Conservation (phyloP, 1,284 basidiomycete genomes). For the Pseudomicrostroma phylloplanum region DNA sequence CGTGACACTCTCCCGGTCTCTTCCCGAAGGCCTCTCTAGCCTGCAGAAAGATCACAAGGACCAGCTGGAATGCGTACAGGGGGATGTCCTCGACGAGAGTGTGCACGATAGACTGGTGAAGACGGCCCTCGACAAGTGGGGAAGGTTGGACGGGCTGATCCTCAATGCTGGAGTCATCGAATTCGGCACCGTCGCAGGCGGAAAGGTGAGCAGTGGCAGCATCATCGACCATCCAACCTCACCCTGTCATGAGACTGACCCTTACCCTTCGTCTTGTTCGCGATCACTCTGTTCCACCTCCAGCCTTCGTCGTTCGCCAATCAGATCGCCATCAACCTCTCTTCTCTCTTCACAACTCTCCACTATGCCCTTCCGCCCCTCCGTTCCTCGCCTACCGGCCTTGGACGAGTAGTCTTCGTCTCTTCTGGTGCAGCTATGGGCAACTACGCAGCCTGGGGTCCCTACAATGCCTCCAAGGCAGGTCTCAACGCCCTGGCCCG, state of each 20-base stretch:
- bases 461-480: conserved; percentile 64
- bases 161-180: conserved; percentile 70
- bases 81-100: conserved; percentile 61
- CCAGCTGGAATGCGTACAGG: conserved; percentile 54
- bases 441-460: conserved; percentile 64
- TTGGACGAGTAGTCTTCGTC: conserved; percentile 67
- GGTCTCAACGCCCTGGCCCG: conserved; percentile 75
- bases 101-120: conserved; percentile 60
- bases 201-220: conserved; percentile 1
- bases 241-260: too few relatives aligned
- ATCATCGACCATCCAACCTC: too few relatives aligned
- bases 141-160: conserved; percentile 66
- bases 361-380: conserved; percentile 64
- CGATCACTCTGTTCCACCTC: too few relatives aligned
- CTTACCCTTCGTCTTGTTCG: too few relatives aligned
- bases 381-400: conserved; percentile 53
- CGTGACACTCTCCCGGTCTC: conserved; percentile 67
- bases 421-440: conserved; percentile 73
- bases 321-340: conserved; percentile 75
- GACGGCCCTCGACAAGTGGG: conserved; percentile 59
- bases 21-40: conserved; percentile 60
- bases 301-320: conserved; percentile 55
- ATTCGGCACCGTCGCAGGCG: conserved; percentile 16
- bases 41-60: conserved; percentile 53
- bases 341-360: conserved; percentile 67